Evolutionary conservation across 2,329 filamentous ascomycete species (phyloP).

Genomic region (Blumeria hordei): DNA sequence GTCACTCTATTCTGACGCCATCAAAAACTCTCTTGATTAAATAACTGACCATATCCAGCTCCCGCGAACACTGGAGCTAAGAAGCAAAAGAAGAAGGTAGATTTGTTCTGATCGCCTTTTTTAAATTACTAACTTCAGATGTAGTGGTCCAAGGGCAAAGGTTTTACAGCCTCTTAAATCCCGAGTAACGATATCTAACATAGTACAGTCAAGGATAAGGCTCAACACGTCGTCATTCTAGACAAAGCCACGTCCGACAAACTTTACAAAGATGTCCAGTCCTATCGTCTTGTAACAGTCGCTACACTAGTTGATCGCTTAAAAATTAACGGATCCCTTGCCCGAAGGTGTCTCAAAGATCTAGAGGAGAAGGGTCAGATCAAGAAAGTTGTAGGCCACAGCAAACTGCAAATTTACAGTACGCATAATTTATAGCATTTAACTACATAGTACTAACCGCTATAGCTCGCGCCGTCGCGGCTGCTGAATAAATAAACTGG

Average conservation of each 20-base stretch:
- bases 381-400: conserved; percentile 92
- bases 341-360: conserved; percentile 68
- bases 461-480: conserved; percentile 35
- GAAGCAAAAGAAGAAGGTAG: conserved; percentile 54
- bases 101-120: background rate
- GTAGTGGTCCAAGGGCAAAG: conserved; percentile 36
- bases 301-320: conserved; percentile 96
- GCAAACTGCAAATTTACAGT: conserved; percentile 98
- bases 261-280: conserved; percentile 99
- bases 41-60: conserved; percentile 15
- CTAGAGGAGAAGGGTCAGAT: conserved; percentile 97
- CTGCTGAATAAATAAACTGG: conserved; percentile 18
- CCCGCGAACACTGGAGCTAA: conserved; percentile 35
- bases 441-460: background rate
- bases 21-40: no score
- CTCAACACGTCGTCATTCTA: conserved; percentile 95
- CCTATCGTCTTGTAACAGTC: conserved; percentile 97
- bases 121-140: conserved; percentile 2
- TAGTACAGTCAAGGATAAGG: conserved; percentile 96
- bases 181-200: conserved; percentile 7
- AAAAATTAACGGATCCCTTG: conserved; percentile 99
- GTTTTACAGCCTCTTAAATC: conserved; percentile 17
- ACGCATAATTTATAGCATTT: conserved; percentile 17
- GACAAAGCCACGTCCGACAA: conserved; percentile 95
- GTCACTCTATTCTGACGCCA: no score